Evolutionary conservation across 495 filamentous ascomycete genomes (phyloP).

Genomic region (Hyaloscypha variabilis): DNA sequence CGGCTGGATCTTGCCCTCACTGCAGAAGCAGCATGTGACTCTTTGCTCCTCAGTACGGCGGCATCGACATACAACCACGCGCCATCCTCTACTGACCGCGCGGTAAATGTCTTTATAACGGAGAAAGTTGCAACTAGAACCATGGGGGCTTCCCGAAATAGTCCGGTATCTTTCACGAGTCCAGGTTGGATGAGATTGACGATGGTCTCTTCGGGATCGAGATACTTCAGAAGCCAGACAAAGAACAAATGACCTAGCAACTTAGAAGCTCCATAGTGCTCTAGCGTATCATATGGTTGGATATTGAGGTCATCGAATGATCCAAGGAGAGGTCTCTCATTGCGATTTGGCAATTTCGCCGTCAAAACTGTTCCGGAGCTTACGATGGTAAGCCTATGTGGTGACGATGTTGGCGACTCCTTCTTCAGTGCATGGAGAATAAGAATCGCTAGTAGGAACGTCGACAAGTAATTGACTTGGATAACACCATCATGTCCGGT

Average conservation of each 20-base stretch:
- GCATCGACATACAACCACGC: constrained; percentile 45
- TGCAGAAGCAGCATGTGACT: constrained; percentile 45
- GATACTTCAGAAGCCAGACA: constrained; percentile 40
- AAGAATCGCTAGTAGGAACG: constrained; percentile 48
- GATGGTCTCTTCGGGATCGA: constrained; percentile 43
- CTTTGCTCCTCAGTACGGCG: constrained; percentile 41
- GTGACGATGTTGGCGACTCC: constrained; percentile 35
- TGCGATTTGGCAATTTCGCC: constrained; percentile 37
- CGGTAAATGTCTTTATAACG: constrained; percentile 29
- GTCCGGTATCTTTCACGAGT: constrained; percentile 41
- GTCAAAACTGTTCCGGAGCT: constrained; percentile 35
- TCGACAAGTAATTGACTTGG: constrained; percentile 53
- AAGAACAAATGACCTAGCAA: constrained; percentile 43
- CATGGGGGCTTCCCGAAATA: constrained; percentile 35
- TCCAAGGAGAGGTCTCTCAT: constrained; percentile 37
- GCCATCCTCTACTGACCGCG: constrained; percentile 40
- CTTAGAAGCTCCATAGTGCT: constrained; percentile 44
- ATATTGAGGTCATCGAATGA: constrained; percentile 44
- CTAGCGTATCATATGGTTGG: constrained; percentile 32
- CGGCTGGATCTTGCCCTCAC: constrained; percentile 44
- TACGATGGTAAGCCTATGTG: constrained; percentile 42
- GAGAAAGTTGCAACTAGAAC: constrained; percentile 17
- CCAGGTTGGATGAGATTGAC: constrained; percentile 50
- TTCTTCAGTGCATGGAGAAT: constrained; percentile 50
- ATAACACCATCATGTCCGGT: constrained; percentile 50